Percentiles rank a stretch among this genome's conserved stretches.
Conservation (phyloP, 768 basidiomycete genomes). For the Asterophora lycoperdoides region DNA sequence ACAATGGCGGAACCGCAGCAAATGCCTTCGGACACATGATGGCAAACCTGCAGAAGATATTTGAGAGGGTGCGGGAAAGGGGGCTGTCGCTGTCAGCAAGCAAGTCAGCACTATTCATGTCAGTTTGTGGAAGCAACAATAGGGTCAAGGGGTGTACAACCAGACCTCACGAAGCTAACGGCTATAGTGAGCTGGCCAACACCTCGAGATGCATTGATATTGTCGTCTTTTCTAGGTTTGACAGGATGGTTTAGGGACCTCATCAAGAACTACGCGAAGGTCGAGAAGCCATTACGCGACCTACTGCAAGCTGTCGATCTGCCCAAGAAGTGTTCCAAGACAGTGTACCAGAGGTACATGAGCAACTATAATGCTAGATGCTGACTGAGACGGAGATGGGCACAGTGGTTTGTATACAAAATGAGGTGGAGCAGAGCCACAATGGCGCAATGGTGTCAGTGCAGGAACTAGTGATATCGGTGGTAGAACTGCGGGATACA, state of each 20-base stretch:
- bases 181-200: conserved; percentile 32
- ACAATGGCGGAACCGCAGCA: conserved; percentile 31
- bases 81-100: conserved; percentile 31
- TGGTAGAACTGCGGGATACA: too few relatives aligned
- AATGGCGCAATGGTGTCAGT: too few relatives aligned
- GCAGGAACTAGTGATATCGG: too few relatives aligned
- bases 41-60: conserved; percentile 19
- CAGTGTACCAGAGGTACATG: conserved; percentile 24
- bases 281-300: conserved; percentile 29
- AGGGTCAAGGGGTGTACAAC: conserved; percentile 28
- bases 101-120: conserved; percentile 34
- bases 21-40: conserved; percentile 29
- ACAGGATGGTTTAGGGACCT: conserved; percentile 32
- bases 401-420: too few relatives aligned
- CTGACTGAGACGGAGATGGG: too few relatives aligned
- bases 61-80: conserved; percentile 23
- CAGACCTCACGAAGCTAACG: conserved; percentile 33
- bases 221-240: conserved; percentile 32
- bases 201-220: conserved; percentile 24
- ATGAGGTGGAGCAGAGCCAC: too few relatives aligned
- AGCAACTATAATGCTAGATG: conserved; percentile 2
- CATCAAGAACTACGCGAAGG: conserved; percentile 29
- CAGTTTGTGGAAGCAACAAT: conserved; percentile 31
- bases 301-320: conserved; percentile 19
- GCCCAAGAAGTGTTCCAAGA: conserved; percentile 16